Evolutionary conservation across 306 rosid genomes (phyloP).

Genomic region (Quercus berberidifolia): DNA sequence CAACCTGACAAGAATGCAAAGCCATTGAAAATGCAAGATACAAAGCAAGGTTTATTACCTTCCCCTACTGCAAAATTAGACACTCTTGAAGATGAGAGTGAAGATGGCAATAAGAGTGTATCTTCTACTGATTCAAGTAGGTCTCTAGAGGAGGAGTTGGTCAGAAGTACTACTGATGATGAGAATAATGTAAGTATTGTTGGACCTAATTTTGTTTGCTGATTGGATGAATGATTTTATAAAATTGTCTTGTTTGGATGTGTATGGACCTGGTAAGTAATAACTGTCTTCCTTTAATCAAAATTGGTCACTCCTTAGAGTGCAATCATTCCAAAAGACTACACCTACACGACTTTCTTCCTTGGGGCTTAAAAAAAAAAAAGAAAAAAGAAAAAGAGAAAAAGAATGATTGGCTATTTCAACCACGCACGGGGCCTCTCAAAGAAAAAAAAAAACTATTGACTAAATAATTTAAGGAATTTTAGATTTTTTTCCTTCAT

Average conservation of each 20-base stretch:
- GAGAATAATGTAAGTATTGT: conserved; percentile 60
- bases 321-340: neutral
- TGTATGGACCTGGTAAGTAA: neutral
- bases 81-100: conserved; percentile 60
- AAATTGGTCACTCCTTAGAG: neutral
- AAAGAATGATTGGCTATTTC: too few relatives aligned
- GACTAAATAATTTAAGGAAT: neutral
- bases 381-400: too few relatives aligned
- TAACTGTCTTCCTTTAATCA: neutral
- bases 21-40: conserved; percentile 32
- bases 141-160: conserved; percentile 31
- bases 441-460: neutral
- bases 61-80: conserved; percentile 43
- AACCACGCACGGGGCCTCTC: too few relatives aligned
- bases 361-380: neutral
- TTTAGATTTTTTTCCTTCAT: neutral
- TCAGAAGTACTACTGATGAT: conserved; percentile 30
- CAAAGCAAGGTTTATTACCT: conserved; percentile 28
- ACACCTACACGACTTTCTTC: neutral
- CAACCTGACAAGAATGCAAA: conserved; percentile 40
- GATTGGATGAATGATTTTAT: neutral
- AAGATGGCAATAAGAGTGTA: conserved; percentile 44
- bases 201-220: conserved; percentile 16
- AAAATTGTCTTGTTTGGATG: neutral
- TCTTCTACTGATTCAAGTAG: conserved; percentile 46